A percentile compares a stretch with the other conserved stretches of the same genome.
These are phyloP conservation scores for Talaromyces wortmannii DNA, from an alignment of 495 filamentous ascomycete genomes.

Conservation along the genomic window DNA sequence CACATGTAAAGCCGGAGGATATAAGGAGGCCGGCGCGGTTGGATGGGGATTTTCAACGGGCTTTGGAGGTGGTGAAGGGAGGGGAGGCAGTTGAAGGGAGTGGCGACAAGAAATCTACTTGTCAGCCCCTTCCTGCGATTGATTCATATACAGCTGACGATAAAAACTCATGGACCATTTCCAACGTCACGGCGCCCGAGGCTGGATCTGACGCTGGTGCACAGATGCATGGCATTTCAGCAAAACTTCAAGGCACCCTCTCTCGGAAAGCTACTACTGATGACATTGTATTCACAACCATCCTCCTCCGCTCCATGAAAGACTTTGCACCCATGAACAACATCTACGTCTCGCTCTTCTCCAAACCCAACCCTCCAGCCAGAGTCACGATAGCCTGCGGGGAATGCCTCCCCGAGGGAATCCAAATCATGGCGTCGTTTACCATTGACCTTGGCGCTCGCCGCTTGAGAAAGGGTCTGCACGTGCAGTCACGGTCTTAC, in stretches of 20 bases:
- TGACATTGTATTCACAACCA: constrained; percentile 64
- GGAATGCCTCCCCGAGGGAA: constrained; percentile 43
- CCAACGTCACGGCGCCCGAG: constrained; percentile 37
- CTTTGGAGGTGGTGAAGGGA: constrained; percentile 18
- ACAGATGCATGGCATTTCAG: constrained; percentile 39
- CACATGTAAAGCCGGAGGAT: constrained; percentile 23
- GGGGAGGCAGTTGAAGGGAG: too few relatives aligned
- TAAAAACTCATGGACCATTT: constrained; percentile 23
- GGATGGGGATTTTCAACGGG: constrained; percentile 32
- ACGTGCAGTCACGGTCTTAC: constrained; percentile 90
- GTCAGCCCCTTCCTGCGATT: background rate
- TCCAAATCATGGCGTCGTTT: constrained; percentile 56
- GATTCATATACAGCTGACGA: background rate
- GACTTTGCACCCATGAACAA: constrained; percentile 70
- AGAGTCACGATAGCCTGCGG: constrained; percentile 79
- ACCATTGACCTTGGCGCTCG: constrained; percentile 29
- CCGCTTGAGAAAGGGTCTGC: constrained; percentile 50
- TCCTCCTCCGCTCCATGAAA: constrained; percentile 73
- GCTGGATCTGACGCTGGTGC: constrained; percentile 26
- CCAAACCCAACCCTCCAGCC: constrained; percentile 73
- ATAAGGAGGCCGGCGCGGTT: constrained; percentile 36
- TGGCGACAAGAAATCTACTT: background rate
- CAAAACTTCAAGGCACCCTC: constrained; percentile 27
- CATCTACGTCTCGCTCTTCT: constrained; percentile 63
- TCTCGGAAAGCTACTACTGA: constrained; percentile 20